Base-by-base conservation (phyloP, 1,284 basidiomycete species). In the Ustilago loliicola region DNA sequence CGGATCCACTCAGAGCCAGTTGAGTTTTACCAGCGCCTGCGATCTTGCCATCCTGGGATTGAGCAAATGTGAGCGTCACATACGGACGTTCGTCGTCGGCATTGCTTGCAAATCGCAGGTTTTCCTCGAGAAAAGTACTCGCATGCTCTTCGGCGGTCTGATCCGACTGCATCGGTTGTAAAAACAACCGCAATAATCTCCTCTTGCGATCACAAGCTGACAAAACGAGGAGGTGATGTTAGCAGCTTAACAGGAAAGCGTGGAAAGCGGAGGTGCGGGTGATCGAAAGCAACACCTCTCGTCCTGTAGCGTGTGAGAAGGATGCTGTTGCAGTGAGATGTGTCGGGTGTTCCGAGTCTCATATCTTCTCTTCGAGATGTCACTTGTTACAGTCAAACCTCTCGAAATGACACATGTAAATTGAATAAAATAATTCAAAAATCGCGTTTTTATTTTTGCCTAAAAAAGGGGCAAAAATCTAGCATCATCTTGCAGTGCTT, bases 11-110 rank as follows among this genome's bases (percentile, higher is more conserved):
- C 59, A 99, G 88, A 21, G 91, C 89, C 38, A 99, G 90, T 87
- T 95, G 94, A 77, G 88, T 88, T 8, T 94, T 92, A 17, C 89
- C 88, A 5, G 87, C 86, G 0, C 94, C 95, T 0, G 94, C 94
- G 72, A 98, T 96, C 87, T 95, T 96, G 34, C 91, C 94, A 88
- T 99, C 96, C 54, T 96, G 88, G 1, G 94, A 96, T 86, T 98
- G 96, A 1, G 96, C 96, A 87, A 96, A 99, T 1, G 96, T 97
- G 10, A 99, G 88, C 0, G 96, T 98, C 38, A 90, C 87, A 62
- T 84, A 72, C 68, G 61, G 81, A 13, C 61, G 63, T 11, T 38
- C 34, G 19, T 29, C 6, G 9, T 11, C 2, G 2, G 11, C 17
- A 19, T 19, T 25, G 38, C 17, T 13, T 4, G 45, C 29, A 38